phyloP scores from a whole-genome alignment of 1,284 basidiomycete genomes.

The Ustilago trichophora region DNA sequence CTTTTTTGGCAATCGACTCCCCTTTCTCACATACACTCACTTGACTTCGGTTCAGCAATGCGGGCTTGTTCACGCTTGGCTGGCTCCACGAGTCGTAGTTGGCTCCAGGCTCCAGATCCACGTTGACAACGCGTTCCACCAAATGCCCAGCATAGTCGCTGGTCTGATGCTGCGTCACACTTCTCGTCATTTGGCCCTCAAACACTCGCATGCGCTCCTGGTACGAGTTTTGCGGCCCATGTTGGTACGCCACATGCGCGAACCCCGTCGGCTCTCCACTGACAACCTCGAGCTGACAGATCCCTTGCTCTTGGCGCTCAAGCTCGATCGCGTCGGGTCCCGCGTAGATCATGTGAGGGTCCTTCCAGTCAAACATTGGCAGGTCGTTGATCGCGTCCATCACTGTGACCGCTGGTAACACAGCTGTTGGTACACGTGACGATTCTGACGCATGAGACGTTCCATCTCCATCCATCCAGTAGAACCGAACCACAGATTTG shows the following conservation, averaged over 20 bases:
- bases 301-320: slow-evolving; percentile 2
- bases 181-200: neutral
- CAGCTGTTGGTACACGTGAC: slow-evolving; percentile 1
- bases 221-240: slow-evolving; percentile 10
- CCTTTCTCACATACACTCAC: slow-evolving; percentile 9
- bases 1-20: too few relatives aligned
- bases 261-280: neutral
- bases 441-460: neutral
- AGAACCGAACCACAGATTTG: neutral
- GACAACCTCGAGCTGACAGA: slow-evolving; percentile 14
- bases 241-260: neutral
- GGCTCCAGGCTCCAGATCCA: slow-evolving; percentile 20
- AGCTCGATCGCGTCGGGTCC: slow-evolving; percentile 12
- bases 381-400: slow-evolving; percentile 28
- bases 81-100: slow-evolving; percentile 23
- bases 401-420: slow-evolving; percentile 16
- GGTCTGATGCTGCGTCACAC: slow-evolving; percentile 27
- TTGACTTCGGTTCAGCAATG: neutral
- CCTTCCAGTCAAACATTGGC: slow-evolving; percentile 34
- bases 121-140: slow-evolving; percentile 38
- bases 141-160: neutral
- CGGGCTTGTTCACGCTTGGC: slow-evolving; percentile 19
- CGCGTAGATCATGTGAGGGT: slow-evolving; percentile 27
- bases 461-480: slow-evolving; percentile 15
- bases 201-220: slow-evolving; percentile 33